A percentile compares a stretch with the other conserved stretches of the same genome.
Conservation (phyloP, 2,329 filamentous ascomycete species). For the Sporothrix pseudoabietina region DNA sequence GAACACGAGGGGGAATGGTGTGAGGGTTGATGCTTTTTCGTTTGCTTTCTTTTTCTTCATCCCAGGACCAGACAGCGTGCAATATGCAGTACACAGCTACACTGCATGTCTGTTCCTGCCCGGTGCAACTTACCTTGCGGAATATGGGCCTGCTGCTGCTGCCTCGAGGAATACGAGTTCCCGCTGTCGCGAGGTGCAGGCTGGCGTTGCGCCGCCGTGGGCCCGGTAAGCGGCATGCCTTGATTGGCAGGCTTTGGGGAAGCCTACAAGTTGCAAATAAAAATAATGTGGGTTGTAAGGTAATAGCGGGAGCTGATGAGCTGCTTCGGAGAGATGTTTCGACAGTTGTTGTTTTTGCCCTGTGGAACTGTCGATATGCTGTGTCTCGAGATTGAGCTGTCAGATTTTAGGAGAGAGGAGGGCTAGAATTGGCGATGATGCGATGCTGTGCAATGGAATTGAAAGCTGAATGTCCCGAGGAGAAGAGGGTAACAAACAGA, state of each 20-base stretch:
- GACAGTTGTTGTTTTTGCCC: background rate
- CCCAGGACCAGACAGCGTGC: background rate
- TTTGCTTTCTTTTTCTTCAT: constrained; percentile 11
- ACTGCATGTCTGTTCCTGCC: background rate
- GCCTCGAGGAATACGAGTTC: constrained; percentile 32
- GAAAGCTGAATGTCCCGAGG: background rate
- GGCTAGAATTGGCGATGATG: background rate
- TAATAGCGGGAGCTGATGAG: background rate
- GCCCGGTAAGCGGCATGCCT: constrained; percentile 20
- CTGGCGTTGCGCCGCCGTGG: constrained; percentile 27
- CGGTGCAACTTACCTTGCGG: constrained; percentile 19
- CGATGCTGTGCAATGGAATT: background rate
- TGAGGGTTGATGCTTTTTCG: background rate
- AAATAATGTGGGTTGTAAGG: background rate
- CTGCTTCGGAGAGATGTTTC: background rate
- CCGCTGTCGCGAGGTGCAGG: constrained; percentile 28
- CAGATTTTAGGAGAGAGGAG: background rate
- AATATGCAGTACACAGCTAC: background rate
- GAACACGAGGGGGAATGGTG: background rate
- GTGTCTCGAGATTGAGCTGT: background rate
- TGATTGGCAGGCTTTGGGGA: constrained; percentile 23
- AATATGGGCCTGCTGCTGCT: constrained; percentile 25
- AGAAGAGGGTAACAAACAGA: background rate
- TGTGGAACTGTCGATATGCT: background rate
- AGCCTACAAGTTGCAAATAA: constrained; percentile 11